Conservation (phyloP, 2,329 filamentous ascomycete genomes). For the Proliferodiscus dingleyae region DNA sequence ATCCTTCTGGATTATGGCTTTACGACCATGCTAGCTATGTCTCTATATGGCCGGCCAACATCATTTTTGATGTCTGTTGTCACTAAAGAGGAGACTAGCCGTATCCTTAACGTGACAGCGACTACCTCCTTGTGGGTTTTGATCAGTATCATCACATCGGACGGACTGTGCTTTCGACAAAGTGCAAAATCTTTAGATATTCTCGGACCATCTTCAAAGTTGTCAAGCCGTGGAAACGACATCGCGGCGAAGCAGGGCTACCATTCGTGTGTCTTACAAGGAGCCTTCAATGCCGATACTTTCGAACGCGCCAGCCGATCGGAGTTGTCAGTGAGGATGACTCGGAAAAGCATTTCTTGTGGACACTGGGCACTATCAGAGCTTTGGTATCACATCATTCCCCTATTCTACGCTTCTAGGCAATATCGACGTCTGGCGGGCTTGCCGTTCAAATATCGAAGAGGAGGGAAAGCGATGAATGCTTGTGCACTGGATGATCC, state of each 20-base stretch:
- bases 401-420: not conserved
- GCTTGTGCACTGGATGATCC: slow-evolving; percentile 5
- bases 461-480: slow-evolving; percentile 1
- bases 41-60: not conserved
- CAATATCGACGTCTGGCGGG: too few relatives aligned
- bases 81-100: not conserved
- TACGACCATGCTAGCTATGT: not conserved
- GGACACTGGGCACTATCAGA: not conserved
- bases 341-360: too few relatives aligned
- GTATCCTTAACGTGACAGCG: not conserved
- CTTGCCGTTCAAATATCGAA: too few relatives aligned
- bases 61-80: not conserved
- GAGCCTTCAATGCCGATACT: too few relatives aligned
- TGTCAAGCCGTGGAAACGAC: too few relatives aligned
- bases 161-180: too few relatives aligned
- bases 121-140: not conserved
- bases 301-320: too few relatives aligned
- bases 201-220: too few relatives aligned
- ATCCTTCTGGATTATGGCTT: not conserved
- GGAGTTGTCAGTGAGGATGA: too few relatives aligned
- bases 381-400: not conserved
- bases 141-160: not conserved
- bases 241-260: too few relatives aligned
- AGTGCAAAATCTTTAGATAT: too few relatives aligned
- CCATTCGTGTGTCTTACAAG: too few relatives aligned